Base-by-base conservation (phyloP, 176 grass and related monocot species). In the Aegilops longissima region DNA sequence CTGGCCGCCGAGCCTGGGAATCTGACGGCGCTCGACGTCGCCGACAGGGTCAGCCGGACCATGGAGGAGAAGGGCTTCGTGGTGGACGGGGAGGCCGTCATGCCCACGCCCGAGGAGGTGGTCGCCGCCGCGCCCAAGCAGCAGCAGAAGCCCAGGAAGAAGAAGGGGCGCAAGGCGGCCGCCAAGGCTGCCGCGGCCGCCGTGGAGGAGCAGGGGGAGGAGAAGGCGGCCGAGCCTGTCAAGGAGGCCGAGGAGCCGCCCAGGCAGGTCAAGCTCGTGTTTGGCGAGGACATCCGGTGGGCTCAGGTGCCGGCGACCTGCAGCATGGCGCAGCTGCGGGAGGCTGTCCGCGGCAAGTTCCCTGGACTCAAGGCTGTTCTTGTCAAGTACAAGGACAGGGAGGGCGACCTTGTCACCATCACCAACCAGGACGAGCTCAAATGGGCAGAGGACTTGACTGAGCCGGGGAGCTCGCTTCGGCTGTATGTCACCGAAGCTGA, bases 351-450 rank as follows among this genome's bases (percentile, higher is more conserved):
- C 27, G 80, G 86, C 84, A 98, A 95, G 87, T 98, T 95, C 87
- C 92, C 93, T 0, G 83, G 93, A 21, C 77, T 94, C 52, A 98
- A 89, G 86, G 82, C 84, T 20, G 82, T 94, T 84, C 88, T 96
- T 78, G 78, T 98, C 77, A 98, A 98, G 75, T 95, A 96, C 59
- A 93, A 87, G 83, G 96, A 98, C 82, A 98, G 73, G 81, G 93
- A 98, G 77, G 96, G 93, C 9, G 96, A 98, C 79, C 88, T 98
- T 78, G 93, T 96, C 77, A 98, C 96, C 61, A 98, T 98, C 90
- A 95, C 96, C 58, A 90, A 87, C 30, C 71, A 95, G 39, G 88
- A 95, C 75, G 96, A 98, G 76, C 70, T 98, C 24, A 95, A 80
- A 77, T 98, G 91, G 90, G 96, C 93, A 10, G 86, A 92, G 82